phyloP scores from a whole-genome alignment of 1,139 yeast species.

The Kodamaea arcana region DNA sequence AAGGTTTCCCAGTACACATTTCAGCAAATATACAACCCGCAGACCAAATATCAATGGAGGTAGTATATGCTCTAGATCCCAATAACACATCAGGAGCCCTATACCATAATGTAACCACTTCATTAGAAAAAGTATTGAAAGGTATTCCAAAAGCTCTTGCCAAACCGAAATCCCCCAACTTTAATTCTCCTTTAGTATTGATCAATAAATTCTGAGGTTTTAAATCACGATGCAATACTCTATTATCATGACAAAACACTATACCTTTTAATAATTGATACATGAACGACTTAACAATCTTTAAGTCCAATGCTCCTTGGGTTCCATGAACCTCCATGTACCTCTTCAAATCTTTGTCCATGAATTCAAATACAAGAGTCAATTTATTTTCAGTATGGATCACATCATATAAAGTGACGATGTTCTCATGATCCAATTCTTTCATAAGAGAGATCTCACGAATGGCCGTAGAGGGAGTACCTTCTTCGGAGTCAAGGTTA shows the following conservation, averaged over 20 bases:
- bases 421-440: conserved; percentile 90
- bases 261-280: conserved; percentile 88
- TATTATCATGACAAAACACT: conserved; percentile 90
- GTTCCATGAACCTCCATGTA: conserved; percentile 90
- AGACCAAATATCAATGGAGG: conserved; percentile 98
- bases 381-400: conserved; percentile 95
- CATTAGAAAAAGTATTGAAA: conserved; percentile 93
- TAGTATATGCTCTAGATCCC: conserved; percentile 92
- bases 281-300: conserved; percentile 84
- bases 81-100: conserved; percentile 96
- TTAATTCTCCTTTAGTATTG: conserved; percentile 82
- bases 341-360: conserved; percentile 91
- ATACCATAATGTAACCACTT: conserved; percentile 97
- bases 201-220: conserved; percentile 93
- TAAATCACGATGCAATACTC: conserved; percentile 91
- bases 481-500: conserved; percentile 92
- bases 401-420: conserved; percentile 89
- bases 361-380: conserved; percentile 86
- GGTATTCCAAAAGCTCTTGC: conserved; percentile 99
- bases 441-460: conserved; percentile 96
- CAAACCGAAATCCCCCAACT: conserved; percentile 94
- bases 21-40: conserved; percentile 98
- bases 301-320: conserved; percentile 75
- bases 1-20: conserved; percentile 97
- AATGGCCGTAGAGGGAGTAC: conserved; percentile 97